phyloP scores from a whole-genome alignment of 2,329 filamentous ascomycete genomes.

The Mycogone perniciosa region DNA sequence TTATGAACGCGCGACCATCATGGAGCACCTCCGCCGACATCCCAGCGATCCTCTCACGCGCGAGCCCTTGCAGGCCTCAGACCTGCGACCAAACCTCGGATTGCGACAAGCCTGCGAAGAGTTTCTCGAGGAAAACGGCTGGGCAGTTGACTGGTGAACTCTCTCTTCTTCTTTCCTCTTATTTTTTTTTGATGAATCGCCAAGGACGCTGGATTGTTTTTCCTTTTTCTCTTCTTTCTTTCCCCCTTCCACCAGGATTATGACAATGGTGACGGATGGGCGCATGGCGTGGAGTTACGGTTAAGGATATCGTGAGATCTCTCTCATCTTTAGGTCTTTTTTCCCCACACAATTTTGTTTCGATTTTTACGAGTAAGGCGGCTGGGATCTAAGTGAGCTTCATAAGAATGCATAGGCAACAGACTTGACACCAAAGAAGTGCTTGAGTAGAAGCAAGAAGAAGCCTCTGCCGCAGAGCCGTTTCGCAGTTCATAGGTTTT shows the following conservation, averaged over 20 bases:
- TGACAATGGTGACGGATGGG: no score
- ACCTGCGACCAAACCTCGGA: conserved; percentile 75
- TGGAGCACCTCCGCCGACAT: conserved; percentile 74
- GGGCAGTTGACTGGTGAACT: conserved; percentile 80
- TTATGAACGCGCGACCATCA: conserved; percentile 79
- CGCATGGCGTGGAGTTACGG: no score
- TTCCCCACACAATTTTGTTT: no score
- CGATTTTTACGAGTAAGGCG: no score
- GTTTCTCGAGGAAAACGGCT: conserved; percentile 80
- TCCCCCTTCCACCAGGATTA: not conserved
- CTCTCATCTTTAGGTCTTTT: not conserved
- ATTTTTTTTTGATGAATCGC: not conserved
- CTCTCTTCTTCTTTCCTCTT: not conserved
- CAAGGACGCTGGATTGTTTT: not conserved
- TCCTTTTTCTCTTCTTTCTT: not conserved
- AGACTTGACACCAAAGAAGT: no score
- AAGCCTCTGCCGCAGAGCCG: no score
- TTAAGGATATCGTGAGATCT: not conserved
- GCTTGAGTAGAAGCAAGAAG: no score
- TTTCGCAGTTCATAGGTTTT: no score
- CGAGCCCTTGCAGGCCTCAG: conserved; percentile 59
- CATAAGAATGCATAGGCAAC: no score
- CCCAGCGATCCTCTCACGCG: conserved; percentile 78
- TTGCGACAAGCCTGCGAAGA: conserved; percentile 78
- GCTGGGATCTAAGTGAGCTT: no score